Conservation (phyloP, 2,329 filamentous ascomycete species). For the Sclerotinia minor region DNA sequence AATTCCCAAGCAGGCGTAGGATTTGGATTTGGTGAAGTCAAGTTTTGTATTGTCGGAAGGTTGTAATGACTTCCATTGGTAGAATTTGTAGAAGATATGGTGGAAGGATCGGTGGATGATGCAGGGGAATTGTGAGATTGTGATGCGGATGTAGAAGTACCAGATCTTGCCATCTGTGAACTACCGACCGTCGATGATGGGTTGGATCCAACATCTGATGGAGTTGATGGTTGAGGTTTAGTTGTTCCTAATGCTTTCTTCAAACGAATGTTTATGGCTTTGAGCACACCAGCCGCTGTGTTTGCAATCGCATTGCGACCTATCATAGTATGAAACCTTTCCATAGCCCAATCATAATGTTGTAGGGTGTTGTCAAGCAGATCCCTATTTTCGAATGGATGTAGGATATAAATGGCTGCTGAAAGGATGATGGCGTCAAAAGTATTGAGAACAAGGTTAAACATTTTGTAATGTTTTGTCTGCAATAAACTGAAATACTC, state of each 20-base stretch:
- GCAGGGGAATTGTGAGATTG: slow-evolving; percentile 20
- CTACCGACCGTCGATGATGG: slow-evolving; percentile 24
- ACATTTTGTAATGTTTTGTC: slow-evolving; percentile 54
- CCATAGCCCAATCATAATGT: slow-evolving; percentile 60
- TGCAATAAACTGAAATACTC: slow-evolving; percentile 50
- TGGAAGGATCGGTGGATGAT: slow-evolving; percentile 18
- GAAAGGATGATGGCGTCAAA: slow-evolving; percentile 64
- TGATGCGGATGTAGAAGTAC: slow-evolving; percentile 11
- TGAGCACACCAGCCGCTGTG: slow-evolving; percentile 55
- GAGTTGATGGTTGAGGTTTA: slow-evolving; percentile 18
- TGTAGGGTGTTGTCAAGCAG: slow-evolving; percentile 51
- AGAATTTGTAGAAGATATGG: slow-evolving; percentile 14
- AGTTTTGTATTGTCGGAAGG: slow-evolving; percentile 37
- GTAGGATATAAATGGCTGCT: slow-evolving; percentile 61
- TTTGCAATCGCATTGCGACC: slow-evolving; percentile 55
- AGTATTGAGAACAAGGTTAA: slow-evolving; percentile 61
- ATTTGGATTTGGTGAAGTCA: slow-evolving; percentile 28
- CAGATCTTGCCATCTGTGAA: slow-evolving; percentile 13
- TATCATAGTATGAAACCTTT: slow-evolving; percentile 58
- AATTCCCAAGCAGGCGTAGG: slow-evolving; percentile 29
- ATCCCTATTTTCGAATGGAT: slow-evolving; percentile 56
- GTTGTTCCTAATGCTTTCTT: slow-evolving; percentile 46
- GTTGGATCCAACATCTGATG: slow-evolving; percentile 25
- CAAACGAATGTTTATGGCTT: slow-evolving; percentile 55
- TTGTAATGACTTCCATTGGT: slow-evolving; percentile 29